Evolutionary conservation across 345 rosid species (phyloP).

Genomic region (Euclidium syriacum): DNA sequence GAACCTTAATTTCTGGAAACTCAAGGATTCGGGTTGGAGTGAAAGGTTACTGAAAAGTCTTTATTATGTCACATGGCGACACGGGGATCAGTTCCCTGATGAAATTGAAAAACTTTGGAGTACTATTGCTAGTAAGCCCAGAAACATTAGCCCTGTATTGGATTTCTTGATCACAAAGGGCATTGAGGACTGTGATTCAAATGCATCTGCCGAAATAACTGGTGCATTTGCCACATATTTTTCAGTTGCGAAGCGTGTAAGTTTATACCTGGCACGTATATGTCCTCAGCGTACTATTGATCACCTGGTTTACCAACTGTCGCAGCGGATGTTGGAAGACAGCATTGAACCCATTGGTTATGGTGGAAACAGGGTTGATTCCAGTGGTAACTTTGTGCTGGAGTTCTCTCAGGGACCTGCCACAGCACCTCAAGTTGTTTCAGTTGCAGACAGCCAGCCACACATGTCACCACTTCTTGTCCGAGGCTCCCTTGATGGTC

Average conservation of each 20-base stretch:
- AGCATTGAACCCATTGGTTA: conserved; percentile 66
- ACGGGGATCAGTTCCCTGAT: conserved; percentile 98
- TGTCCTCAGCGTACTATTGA: conserved; percentile 97
- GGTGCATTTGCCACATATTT: conserved; percentile 99
- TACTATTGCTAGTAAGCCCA: conserved; percentile 93
- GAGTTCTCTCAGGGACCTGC: conserved; percentile 98
- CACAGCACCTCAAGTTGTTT: conserved; percentile 53
- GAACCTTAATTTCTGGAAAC: conserved; percentile 97
- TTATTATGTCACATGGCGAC: conserved; percentile 97
- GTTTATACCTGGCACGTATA: conserved; percentile 91
- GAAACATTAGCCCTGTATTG: conserved; percentile 91
- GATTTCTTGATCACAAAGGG: conserved; percentile 97
- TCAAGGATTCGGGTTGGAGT: conserved; percentile 98
- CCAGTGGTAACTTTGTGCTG: conserved; percentile 66
- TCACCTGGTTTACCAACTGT: conserved; percentile 91
- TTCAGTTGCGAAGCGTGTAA: conserved; percentile 97
- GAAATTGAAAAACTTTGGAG: conserved; percentile 99
- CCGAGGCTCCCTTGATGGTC: conserved; percentile 94
- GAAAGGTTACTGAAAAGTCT: conserved; percentile 94
- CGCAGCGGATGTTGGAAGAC: conserved; percentile 94
- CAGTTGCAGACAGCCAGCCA: conserved; percentile 77
- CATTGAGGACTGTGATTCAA: conserved; percentile 97
- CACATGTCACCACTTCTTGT: conserved; percentile 98
- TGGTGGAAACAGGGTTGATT: conserved; percentile 53
- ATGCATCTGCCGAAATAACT: conserved; percentile 95